Evolutionary conservation across 345 rosid species (phyloP).

Genomic region (Reutealis trisperma): DNA sequence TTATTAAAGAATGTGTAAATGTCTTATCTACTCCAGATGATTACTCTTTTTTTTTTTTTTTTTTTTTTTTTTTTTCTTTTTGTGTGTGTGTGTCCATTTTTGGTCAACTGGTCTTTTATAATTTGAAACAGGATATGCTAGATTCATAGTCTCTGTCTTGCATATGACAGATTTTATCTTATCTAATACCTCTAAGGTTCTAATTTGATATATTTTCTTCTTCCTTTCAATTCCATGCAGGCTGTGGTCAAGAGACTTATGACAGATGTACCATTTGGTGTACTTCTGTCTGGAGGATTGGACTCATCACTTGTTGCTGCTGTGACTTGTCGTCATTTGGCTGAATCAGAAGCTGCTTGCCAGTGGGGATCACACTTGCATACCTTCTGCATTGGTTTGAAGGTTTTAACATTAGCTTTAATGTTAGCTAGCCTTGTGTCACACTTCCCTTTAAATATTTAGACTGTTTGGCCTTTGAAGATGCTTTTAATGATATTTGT

Average conservation of each 20-base stretch:
- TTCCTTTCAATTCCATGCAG: constrained; percentile 31
- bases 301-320: constrained; percentile 90
- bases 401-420: constrained; percentile 43
- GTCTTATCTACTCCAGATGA: background rate
- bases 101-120: background rate
- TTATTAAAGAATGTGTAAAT: background rate
- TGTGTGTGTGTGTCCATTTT: no score
- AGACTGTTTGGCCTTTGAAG: background rate
- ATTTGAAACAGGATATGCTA: background rate
- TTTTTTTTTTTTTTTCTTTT: no score
- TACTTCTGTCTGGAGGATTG: constrained; percentile 83
- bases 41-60: background rate
- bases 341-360: constrained; percentile 61
- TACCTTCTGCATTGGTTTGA: constrained; percentile 74
- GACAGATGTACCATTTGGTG: constrained; percentile 94
- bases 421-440: background rate
- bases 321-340: constrained; percentile 66
- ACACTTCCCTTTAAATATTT: background rate
- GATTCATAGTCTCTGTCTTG: background rate
- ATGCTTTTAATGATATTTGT: background rate
- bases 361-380: constrained; percentile 86
- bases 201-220: background rate
- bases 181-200: background rate
- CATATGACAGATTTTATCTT: background rate
- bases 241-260: constrained; percentile 81